Conservation (phyloP, 1,284 basidiomycete species). For the Malassezia equina region DNA sequence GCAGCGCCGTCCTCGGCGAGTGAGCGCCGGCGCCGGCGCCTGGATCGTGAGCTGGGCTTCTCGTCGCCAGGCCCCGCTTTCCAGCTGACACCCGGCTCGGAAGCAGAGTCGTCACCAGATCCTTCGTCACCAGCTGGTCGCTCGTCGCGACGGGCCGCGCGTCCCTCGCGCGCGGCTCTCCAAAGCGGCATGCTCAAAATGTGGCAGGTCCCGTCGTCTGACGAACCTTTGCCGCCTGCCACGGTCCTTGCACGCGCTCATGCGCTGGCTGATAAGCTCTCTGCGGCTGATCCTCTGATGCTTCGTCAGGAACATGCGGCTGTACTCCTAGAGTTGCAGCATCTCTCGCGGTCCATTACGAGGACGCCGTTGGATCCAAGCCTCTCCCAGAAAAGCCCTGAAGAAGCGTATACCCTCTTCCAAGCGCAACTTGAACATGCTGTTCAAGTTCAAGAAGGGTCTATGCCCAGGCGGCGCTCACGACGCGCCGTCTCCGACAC, state of each 20-base stretch:
- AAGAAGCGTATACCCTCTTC: slow-evolving; percentile 30
- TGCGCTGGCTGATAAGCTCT: not conserved
- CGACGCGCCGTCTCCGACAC: not conserved
- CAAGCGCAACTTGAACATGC: slow-evolving; percentile 13
- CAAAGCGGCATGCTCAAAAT: slow-evolving; percentile 11
- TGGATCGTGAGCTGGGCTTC: slow-evolving; percentile 36
- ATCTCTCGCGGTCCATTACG: slow-evolving; percentile 38
- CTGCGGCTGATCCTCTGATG: slow-evolving; percentile 10
- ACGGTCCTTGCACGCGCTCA: not conserved
- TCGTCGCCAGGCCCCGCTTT: slow-evolving; percentile 41
- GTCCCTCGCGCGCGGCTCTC: slow-evolving; percentile 5
- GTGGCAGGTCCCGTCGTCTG: slow-evolving; percentile 6
- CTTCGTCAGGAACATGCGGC: slow-evolving; percentile 31
- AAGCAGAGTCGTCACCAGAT: slow-evolving; percentile 1
- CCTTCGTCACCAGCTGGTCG: not conserved
- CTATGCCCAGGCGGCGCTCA: not conserved
- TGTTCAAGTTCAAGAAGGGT: not conserved
- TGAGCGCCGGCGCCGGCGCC: slow-evolving; percentile 18
- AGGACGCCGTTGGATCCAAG: slow-evolving; percentile 34
- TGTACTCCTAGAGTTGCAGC: slow-evolving; percentile 37
- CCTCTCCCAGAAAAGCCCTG: slow-evolving; percentile 23
- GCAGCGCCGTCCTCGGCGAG: not conserved
- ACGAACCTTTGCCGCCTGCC: not conserved
- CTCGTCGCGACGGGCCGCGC: slow-evolving; percentile 4
- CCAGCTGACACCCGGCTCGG: slow-evolving; percentile 12